Conservation (phyloP, 768 basidiomycete genomes). For the Clavaria fumosa region DNA sequence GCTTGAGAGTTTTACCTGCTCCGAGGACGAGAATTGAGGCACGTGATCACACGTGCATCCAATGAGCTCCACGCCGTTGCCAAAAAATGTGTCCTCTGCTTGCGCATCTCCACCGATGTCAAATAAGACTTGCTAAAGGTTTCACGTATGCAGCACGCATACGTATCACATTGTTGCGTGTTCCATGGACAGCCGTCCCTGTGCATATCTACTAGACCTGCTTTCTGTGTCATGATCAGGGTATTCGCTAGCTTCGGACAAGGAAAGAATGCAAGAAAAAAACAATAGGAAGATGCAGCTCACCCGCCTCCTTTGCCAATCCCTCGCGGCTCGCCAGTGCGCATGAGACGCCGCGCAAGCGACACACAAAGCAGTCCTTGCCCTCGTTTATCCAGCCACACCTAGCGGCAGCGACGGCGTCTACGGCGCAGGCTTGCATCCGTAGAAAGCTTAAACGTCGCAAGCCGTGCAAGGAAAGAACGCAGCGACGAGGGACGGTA, state of each 20-base stretch:
- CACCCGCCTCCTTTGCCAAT: slow-evolving; percentile 66
- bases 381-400: slow-evolving; percentile 79
- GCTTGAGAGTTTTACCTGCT: too few relatives aligned
- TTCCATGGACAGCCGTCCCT: slow-evolving; percentile 81
- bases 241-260: slow-evolving; percentile 41
- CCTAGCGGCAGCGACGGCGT: slow-evolving; percentile 67
- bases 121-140: too few relatives aligned
- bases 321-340: slow-evolving; percentile 53
- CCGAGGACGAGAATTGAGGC: too few relatives aligned
- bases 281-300: slow-evolving; percentile 23
- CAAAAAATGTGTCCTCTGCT: too few relatives aligned
- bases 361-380: slow-evolving; percentile 64
- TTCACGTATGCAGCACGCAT: too few relatives aligned
- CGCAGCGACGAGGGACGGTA: slow-evolving; percentile 67
- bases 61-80: too few relatives aligned
- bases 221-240: slow-evolving; percentile 59
- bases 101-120: too few relatives aligned
- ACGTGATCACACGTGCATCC: too few relatives aligned
- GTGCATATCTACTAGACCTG: slow-evolving; percentile 50
- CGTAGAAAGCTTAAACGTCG: slow-evolving; percentile 65
- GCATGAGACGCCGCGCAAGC: slow-evolving; percentile 59
- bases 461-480: slow-evolving; percentile 58
- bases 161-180: slow-evolving; percentile 63
- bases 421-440: slow-evolving; percentile 60
- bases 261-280: slow-evolving; percentile 8